Evolutionary conservation across 768 basidiomycete species (phyloP), one percentile per base, ranked within the genome.

Genomic region (Kwoniella mangroviensis): DNA sequence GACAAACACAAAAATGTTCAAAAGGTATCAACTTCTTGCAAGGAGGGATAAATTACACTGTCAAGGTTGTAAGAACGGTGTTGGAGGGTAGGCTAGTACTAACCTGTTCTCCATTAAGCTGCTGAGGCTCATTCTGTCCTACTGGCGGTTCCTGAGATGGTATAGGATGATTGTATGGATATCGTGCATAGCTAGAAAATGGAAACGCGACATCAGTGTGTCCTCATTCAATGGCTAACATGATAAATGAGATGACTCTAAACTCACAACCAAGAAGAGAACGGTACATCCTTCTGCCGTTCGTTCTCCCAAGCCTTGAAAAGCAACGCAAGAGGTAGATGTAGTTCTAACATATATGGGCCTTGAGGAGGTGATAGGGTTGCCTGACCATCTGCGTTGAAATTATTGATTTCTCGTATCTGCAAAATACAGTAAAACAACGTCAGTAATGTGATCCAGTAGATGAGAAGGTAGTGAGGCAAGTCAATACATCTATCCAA

Each of bases 41-140:
- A 34, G 34, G 34, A 7, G 9, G 9, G 34, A 34, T 5, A 7
- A 34, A 34, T 7, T 7, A 34, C 9, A 7, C 34, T 34, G 34
- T 7, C 9, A 34, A 34, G 34, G 34, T 34, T 34, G 0, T 34
- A 0, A 34, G 34, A 34, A 34, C 34, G 34, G 34, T 34, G 6
- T 34, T 4, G 6, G 34, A 34, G 34, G 9, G 34, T 34, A 34
- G 34, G n/a, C 6, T 12, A 12, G 12, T 13, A 57, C 58, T 60
- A 12, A 60, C 58, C 21, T 60, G 22, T 21, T 60, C 58, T 7
- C 40, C 40, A 43, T 21, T 60, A n/a, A 60, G 26, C 15, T 60
- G 58, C 22, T 43, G 34, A 41, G 58, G 58, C 42, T 60, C 58
- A n/a, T 60, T 60, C 22, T 60, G 28, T 9, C 42, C 58, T 60